Base-by-base conservation (phyloP, 345 rosid species). In the Carallia pectinifolia region DNA sequence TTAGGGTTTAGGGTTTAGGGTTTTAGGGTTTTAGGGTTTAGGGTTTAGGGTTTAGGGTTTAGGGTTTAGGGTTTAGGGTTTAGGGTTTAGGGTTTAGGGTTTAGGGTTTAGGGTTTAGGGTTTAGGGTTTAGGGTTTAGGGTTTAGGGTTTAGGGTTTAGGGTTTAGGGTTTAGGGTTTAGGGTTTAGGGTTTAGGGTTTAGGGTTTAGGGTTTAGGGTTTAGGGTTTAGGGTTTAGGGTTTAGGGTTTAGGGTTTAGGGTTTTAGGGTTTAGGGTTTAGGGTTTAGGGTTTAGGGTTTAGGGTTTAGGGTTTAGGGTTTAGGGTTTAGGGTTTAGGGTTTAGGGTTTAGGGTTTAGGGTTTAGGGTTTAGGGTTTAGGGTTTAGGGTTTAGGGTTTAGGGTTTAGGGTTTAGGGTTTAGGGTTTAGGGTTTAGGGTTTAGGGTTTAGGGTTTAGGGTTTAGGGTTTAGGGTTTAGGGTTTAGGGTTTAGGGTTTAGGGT, bases 281-380 rank as follows among this genome's bases (percentile, higher is more conserved):
- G 64, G 48, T 15, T 29, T 55, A 7, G 59, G 69, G 66, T 48
- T 73, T 66, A 40, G 61, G 73, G 62, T 61, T 67, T 53, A 15
- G 62, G 77, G 72, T 59, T 73, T 59, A 17, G 73, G 77, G 68
- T 50, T 74, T 61, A 37, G 67, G 72, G 72, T 67, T 74, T 61
- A 53, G 67, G 67, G 53, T 52, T 74, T 39, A 31, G 58, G 55
- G 66, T 61, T 61, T 54, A 23, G 39, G 62, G 53, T 62, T 68
- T 53, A 61, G 48, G 60, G 67, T 62, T 53, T 68, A 50, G 47
- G 56, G 68, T 61, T 74, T 48, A n/a, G 56, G 62, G 61, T 38
- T 68, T 61, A 36, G 62, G 63, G 62, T 40, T 68, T 67, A 33
- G 36, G 62, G 53, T 53, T 74, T 50, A 29, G 56, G 74, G 62